Conservation (phyloP, 768 basidiomycete genomes). For the Pleurotus eryngii region DNA sequence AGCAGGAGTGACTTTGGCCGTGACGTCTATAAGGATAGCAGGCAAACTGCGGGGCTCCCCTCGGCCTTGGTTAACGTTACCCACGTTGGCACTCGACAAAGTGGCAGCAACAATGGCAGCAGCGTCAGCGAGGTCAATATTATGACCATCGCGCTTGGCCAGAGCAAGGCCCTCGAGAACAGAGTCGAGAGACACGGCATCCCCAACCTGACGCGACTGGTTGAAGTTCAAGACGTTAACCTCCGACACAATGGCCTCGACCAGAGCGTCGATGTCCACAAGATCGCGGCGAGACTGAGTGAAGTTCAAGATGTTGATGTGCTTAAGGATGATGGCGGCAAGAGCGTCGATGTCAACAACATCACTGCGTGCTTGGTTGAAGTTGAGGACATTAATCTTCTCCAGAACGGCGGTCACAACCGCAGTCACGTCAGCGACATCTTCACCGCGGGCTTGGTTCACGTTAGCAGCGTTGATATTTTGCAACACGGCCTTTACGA, state of each 20-base stretch:
- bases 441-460: background rate
- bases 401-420: background rate
- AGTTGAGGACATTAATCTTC: slow-evolving; percentile 8
- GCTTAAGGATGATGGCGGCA: background rate
- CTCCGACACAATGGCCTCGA: background rate
- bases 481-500: background rate
- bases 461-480: background rate
- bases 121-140: no score
- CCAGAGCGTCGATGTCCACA: slow-evolving; percentile 4
- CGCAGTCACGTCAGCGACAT: background rate
- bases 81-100: background rate
- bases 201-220: no score
- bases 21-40: slow-evolving; percentile 10
- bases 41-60: slow-evolving; percentile 8
- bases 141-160: no score
- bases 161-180: no score
- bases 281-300: background rate
- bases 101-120: no score
- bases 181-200: no score
- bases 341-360: slow-evolving; percentile 6
- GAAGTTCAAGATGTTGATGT: background rate
- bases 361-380: slow-evolving; percentile 11
- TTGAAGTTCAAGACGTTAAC: background rate
- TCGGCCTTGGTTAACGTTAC: background rate
- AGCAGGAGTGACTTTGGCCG: slow-evolving; percentile 11